Conservation (phyloP, 495 filamentous ascomycete genomes). For the Lepraria neglecta region DNA sequence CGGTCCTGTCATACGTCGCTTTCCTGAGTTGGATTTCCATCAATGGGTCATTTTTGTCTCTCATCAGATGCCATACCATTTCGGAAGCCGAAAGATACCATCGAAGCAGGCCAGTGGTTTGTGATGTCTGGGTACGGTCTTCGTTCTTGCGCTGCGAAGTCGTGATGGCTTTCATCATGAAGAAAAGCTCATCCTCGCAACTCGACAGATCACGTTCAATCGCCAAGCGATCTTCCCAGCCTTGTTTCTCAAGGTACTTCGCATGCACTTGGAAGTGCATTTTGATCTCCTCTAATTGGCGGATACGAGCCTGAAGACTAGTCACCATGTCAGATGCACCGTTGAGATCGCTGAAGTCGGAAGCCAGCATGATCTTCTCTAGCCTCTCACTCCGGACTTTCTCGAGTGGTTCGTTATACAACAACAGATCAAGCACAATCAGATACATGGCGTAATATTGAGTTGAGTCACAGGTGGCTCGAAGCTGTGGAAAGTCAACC, state of each 20-base stretch:
- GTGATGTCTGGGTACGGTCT: slow-evolving; percentile 52
- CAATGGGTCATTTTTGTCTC: slow-evolving; percentile 77
- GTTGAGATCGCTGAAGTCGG: slow-evolving; percentile 94
- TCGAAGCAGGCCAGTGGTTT: slow-evolving; percentile 70
- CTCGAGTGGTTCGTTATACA: slow-evolving; percentile 92
- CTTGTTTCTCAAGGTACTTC: slow-evolving; percentile 76
- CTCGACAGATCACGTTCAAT: slow-evolving; percentile 81
- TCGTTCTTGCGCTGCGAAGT: slow-evolving; percentile 85
- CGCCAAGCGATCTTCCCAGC: slow-evolving; percentile 80
- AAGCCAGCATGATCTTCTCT: slow-evolving; percentile 99
- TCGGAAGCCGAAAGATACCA: slow-evolving; percentile 88
- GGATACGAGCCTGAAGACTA: slow-evolving; percentile 81
- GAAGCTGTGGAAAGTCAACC: slow-evolving; percentile 89
- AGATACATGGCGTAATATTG: slow-evolving; percentile 98
- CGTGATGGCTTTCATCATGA: slow-evolving; percentile 99
- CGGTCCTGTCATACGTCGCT: slow-evolving; percentile 85
- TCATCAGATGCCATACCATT: slow-evolving; percentile 93
- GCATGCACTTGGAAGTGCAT: slow-evolving; percentile 90
- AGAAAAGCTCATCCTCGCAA: slow-evolving; percentile 97
- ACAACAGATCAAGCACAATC: slow-evolving; percentile 87
- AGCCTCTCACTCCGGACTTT: slow-evolving; percentile 88
- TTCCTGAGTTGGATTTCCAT: slow-evolving; percentile 87
- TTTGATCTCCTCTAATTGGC: slow-evolving; percentile 95
- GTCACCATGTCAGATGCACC: slow-evolving; percentile 92
- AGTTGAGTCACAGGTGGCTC: slow-evolving; percentile 87